phyloP scores from a whole-genome alignment of 1,139 yeast species.

The Lipomyces yarrowii region DNA sequence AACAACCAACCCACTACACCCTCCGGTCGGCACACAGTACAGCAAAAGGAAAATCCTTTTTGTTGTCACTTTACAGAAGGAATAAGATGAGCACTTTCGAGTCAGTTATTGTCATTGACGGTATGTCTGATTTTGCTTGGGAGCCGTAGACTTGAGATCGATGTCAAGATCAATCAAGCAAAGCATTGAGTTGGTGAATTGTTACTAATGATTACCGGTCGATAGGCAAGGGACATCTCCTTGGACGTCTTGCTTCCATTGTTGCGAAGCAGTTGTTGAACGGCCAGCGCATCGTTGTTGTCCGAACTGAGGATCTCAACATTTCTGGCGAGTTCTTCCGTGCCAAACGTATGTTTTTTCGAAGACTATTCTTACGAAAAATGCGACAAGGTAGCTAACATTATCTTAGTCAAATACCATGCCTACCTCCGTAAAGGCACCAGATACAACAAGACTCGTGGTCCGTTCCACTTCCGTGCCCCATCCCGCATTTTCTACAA shows the following conservation, averaged over 20 bases:
- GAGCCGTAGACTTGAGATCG: background rate
- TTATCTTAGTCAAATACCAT: constrained; percentile 72
- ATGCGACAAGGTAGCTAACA: background rate
- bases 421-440: constrained; percentile 99
- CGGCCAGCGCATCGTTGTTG: constrained; percentile 98
- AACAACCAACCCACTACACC: constrained; percentile 1
- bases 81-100: constrained; percentile 78
- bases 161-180: background rate
- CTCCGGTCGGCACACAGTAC: background rate
- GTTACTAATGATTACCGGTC: background rate
- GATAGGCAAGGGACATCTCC: constrained; percentile 92
- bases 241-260: constrained; percentile 99
- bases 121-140: constrained; percentile 49
- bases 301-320: constrained; percentile 97
- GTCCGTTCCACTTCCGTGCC: constrained; percentile 99
- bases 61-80: background rate
- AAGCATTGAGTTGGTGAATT: background rate
- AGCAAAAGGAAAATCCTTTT: background rate
- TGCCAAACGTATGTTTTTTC: constrained; percentile 70
- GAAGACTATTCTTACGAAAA: background rate
- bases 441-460: constrained; percentile 97
- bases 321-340: constrained; percentile 99
- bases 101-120: constrained; percentile 97
- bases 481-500: constrained; percentile 99
- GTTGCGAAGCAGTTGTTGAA: constrained; percentile 97